Evolutionary conservation across 2,329 filamentous ascomycete species (phyloP), one percentile per base, ranked within the genome.

Genomic region (Ascocoryne sarcoides): DNA sequence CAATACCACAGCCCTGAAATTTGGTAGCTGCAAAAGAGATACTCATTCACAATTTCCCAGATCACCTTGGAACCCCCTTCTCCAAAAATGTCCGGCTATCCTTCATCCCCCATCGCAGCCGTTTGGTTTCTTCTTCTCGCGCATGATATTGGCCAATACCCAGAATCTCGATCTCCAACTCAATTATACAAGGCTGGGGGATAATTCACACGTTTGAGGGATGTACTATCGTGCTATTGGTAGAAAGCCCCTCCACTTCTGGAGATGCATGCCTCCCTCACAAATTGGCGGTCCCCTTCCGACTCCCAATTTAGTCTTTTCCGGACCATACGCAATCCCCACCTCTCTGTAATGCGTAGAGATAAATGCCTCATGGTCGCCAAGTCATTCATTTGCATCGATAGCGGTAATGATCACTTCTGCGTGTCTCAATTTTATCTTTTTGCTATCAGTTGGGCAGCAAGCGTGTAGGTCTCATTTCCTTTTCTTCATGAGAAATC

Each of bases 201-300:
- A n/a, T n/a, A n/a, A 62, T 71, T 62, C 63, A 79, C 76, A 60
- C 75, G 76, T 59, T 81, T 82, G 55, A 98, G 67, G 46, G 79
- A 79, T 28, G 73, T 82, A 58, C 85, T 94, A 51, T 84, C 28
- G 73, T 82, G 58, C 85, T 94, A 51, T 84, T 71, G 53, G 96
- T 85, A 10, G 88, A 67, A 94, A 96, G 9, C 92, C 92, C 52
- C 80, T 84, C 92, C 92, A 96, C 68, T 98, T 96, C 65, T 89
- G 87, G 65, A 96, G 96, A 14, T n/a, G n/a, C n/a, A n/a, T n/a
- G 79, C 80, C 48, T 77, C 71, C 50, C 73, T 70, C 3, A 89
- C 90, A 46, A 75, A 68, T 37, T 65, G 53, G 52, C 87, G 79
- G 53, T 82, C 80, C 49, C 84, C 81, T 38, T 82, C 78, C 19